Evolutionary conservation across 352 stramenopile genomes (phyloP).

Genomic region (Globisporangium emineosum): DNA sequence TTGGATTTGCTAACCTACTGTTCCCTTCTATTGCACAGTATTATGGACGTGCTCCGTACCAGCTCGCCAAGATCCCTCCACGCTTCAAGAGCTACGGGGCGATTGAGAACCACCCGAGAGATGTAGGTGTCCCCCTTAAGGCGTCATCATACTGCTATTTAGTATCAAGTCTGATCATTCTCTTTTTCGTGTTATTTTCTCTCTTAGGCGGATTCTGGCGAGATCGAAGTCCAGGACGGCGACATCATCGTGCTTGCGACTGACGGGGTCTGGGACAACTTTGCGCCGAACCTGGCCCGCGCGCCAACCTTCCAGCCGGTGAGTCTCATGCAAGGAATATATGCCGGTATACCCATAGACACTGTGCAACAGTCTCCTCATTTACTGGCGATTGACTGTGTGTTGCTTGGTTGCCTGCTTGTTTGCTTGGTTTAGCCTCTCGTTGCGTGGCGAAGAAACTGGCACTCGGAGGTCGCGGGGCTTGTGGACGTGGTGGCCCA

Average conservation of each 20-base stretch:
- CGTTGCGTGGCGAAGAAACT: constrained; percentile 59
- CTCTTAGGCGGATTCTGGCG: constrained; percentile 58
- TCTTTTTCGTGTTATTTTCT: not conserved
- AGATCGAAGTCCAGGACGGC: constrained; percentile 67
- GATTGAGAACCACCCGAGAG: constrained; percentile 72
- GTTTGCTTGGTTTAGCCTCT: constrained; percentile 37
- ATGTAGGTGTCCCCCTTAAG: constrained; percentile 36
- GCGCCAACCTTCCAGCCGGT: constrained; percentile 55
- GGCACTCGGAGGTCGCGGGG: constrained; percentile 52
- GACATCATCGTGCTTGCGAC: constrained; percentile 79
- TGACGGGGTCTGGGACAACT: constrained; percentile 84
- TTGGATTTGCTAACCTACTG: not conserved
- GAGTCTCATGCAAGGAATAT: constrained; percentile 14
- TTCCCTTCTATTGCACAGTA: constrained; percentile 28
- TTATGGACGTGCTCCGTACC: constrained; percentile 72
- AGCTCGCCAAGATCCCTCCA: constrained; percentile 71
- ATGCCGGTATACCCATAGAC: not conserved
- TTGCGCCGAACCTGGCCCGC: constrained; percentile 48
- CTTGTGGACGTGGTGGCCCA: constrained; percentile 56
- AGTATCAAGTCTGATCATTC: not conserved
- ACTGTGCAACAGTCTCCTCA: not conserved
- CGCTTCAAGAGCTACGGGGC: constrained; percentile 74
- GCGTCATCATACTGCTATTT: not conserved
- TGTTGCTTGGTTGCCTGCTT: too few species aligned
- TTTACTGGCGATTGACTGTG: not conserved